A percentile compares a stretch with the other conserved stretches of the same genome.
Evolutionary conservation across 495 filamentous ascomycete species (phyloP).

Genomic region (Mytilinidion resinicola): DNA sequence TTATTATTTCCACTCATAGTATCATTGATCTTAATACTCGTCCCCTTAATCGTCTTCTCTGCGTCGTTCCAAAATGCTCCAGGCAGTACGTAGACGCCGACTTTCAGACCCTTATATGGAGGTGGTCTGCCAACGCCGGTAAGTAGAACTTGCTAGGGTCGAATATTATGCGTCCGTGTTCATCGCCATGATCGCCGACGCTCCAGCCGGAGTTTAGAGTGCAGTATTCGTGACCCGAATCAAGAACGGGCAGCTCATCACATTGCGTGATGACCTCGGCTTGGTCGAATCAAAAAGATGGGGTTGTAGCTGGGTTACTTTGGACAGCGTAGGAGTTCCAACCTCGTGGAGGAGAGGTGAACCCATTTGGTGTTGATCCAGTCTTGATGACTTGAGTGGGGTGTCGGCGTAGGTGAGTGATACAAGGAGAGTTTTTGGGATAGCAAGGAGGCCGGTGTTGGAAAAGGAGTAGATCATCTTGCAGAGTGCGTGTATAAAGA

Average conservation of each 20-base stretch:
- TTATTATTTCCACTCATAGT: conserved; percentile 28
- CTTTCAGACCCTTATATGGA: conserved; percentile 27
- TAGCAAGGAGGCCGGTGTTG: too few relatives aligned
- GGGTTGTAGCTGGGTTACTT: not conserved
- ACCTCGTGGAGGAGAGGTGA: not conserved
- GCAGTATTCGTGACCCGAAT: conserved; percentile 23
- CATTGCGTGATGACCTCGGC: not conserved
- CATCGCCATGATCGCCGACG: conserved; percentile 22
- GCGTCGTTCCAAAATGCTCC: conserved; percentile 26
- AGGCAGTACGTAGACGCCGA: conserved; percentile 33
- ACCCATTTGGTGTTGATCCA: not conserved
- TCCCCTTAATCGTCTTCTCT: conserved; percentile 28
- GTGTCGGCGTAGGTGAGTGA: too few relatives aligned
- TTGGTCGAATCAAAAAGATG: not conserved
- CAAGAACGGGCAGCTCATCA: not conserved
- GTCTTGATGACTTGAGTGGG: not conserved
- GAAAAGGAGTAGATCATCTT: too few relatives aligned
- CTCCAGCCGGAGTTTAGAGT: conserved; percentile 34
- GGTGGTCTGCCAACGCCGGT: conserved; percentile 9
- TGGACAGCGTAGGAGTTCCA: not conserved
- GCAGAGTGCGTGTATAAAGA: too few relatives aligned
- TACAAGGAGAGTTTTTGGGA: too few relatives aligned
- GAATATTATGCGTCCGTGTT: conserved; percentile 30
- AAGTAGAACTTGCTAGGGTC: conserved; percentile 22
- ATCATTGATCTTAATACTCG: conserved; percentile 27